Conservation (phyloP, 805 yeast genomes). For the Ogataea pilisensis region DNA sequence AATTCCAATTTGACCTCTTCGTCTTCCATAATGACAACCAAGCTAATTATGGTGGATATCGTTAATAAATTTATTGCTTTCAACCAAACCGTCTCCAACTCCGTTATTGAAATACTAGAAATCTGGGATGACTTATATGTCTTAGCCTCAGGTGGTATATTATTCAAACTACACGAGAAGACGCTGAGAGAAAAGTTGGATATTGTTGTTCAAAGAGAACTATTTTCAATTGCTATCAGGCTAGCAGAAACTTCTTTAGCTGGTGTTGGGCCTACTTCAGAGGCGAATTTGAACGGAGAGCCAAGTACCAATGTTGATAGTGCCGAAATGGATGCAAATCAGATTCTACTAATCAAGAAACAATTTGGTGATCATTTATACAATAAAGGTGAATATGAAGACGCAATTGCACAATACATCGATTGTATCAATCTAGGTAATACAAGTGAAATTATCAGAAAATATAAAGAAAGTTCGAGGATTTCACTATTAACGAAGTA, state of each 20-base stretch:
- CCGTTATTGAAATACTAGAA: slow-evolving; percentile 54
- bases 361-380: slow-evolving; percentile 72
- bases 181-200: slow-evolving; percentile 64
- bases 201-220: slow-evolving; percentile 61
- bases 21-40: slow-evolving; percentile 37
- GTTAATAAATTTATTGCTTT: slow-evolving; percentile 66
- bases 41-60: slow-evolving; percentile 64
- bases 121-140: slow-evolving; percentile 57
- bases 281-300: slow-evolving; percentile 7
- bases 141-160: slow-evolving; percentile 69
- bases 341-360: slow-evolving; percentile 41
- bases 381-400: slow-evolving; percentile 57
- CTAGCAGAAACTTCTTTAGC: slow-evolving; percentile 43
- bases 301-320: slow-evolving; percentile 2
- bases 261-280: too few species aligned
- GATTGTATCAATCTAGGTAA: slow-evolving; percentile 43
- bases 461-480: slow-evolving; percentile 73
- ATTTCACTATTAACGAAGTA: slow-evolving; percentile 61
- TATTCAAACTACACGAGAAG: slow-evolving; percentile 66
- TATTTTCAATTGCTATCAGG: slow-evolving; percentile 68
- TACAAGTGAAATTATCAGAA: slow-evolving; percentile 73
- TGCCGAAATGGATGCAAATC: slow-evolving; percentile 23
- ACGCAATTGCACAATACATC: slow-evolving; percentile 74
- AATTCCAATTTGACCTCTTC: slow-evolving; percentile 28
- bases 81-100: slow-evolving; percentile 61